These are phyloP conservation scores for Jacaranda mimosifolia DNA, from an alignment of 257 asterid species.

Conservation along the genomic window DNA sequence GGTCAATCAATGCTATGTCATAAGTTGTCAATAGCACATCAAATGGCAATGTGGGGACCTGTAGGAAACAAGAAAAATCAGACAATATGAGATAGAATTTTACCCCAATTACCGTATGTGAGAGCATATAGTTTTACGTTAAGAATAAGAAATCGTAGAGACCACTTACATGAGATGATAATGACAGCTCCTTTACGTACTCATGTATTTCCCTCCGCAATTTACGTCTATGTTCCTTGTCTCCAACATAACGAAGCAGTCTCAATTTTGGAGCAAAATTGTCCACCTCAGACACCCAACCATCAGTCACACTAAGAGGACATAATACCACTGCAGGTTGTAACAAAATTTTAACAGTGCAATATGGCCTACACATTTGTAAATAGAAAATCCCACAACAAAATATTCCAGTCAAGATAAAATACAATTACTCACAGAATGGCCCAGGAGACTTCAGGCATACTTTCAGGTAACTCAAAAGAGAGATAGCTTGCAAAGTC, in stretches of 20 bases:
- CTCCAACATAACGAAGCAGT: slow-evolving; percentile 84
- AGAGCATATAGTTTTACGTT: neutral
- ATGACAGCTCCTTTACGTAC: slow-evolving; percentile 47
- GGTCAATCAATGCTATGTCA: slow-evolving; percentile 85
- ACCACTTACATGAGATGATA: slow-evolving; percentile 53
- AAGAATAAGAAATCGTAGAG: neutral
- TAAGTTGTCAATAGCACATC: slow-evolving; percentile 91
- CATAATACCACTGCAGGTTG: slow-evolving; percentile 86
- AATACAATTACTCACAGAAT: slow-evolving; percentile 68
- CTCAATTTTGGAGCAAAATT: slow-evolving; percentile 76
- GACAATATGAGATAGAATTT: slow-evolving; percentile 13
- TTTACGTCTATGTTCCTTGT: slow-evolving; percentile 74
- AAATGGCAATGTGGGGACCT: slow-evolving; percentile 74
- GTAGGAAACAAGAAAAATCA: slow-evolving; percentile 40
- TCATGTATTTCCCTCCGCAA: slow-evolving; percentile 70
- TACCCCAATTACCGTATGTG: slow-evolving; percentile 19
- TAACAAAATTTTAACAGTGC: slow-evolving; percentile 30
- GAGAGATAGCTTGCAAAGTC: slow-evolving; percentile 89
- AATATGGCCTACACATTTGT: slow-evolving; percentile 22
- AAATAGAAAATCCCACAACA: slow-evolving; percentile 22
- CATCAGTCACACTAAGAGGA: slow-evolving; percentile 90
- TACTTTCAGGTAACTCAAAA: slow-evolving; percentile 85
- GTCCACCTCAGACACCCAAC: slow-evolving; percentile 87
- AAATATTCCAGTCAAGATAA: slow-evolving; percentile 24
- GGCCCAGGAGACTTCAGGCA: slow-evolving; percentile 73